A percentile compares a stretch with the other conserved stretches of the same genome.
phyloP scores from a whole-genome alignment of 1,139 yeast genomes.

The Blastobotrys persicus region DNA sequence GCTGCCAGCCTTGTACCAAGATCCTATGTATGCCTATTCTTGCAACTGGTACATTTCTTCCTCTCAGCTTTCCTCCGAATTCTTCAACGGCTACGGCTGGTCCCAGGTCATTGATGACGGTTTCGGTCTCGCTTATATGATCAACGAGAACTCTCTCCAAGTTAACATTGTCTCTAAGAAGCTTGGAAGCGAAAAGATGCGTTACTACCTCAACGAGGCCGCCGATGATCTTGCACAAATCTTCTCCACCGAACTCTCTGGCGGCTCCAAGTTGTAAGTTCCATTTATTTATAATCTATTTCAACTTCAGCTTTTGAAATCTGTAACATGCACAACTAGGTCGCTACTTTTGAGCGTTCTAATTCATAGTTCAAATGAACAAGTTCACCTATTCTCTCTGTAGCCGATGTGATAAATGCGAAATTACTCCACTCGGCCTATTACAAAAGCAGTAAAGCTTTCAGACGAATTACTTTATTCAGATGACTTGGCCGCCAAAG shows the following conservation, averaged over 20 bases:
- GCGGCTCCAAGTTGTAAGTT: constrained; percentile 36
- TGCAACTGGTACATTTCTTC: constrained; percentile 84
- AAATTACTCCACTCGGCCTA: too few relatives aligned
- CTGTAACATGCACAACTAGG: too few relatives aligned
- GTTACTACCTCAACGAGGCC: constrained; percentile 68
- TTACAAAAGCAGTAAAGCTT: too few relatives aligned
- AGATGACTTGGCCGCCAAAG: too few relatives aligned
- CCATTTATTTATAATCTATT: background rate
- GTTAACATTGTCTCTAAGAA: constrained; percentile 81
- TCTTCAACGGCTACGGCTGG: constrained; percentile 94
- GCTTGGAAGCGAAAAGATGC: constrained; percentile 64
- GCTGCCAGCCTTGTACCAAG: constrained; percentile 72
- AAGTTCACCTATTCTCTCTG: too few relatives aligned
- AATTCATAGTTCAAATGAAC: too few relatives aligned
- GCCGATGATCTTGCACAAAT: constrained; percentile 80
- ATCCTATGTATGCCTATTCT: constrained; percentile 74
- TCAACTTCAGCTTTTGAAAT: background rate
- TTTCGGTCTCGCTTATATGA: constrained; percentile 90
- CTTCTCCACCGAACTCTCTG: constrained; percentile 42
- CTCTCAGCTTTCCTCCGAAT: constrained; percentile 85
- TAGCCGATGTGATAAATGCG: too few relatives aligned
- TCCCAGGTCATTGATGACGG: constrained; percentile 95
- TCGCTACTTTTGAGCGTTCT: too few relatives aligned
- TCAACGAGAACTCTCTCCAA: constrained; percentile 81
- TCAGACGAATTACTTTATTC: too few relatives aligned